phyloP scores from a whole-genome alignment of 2,329 filamentous ascomycete species.

The Pseudophaeomoniella oleicola region DNA sequence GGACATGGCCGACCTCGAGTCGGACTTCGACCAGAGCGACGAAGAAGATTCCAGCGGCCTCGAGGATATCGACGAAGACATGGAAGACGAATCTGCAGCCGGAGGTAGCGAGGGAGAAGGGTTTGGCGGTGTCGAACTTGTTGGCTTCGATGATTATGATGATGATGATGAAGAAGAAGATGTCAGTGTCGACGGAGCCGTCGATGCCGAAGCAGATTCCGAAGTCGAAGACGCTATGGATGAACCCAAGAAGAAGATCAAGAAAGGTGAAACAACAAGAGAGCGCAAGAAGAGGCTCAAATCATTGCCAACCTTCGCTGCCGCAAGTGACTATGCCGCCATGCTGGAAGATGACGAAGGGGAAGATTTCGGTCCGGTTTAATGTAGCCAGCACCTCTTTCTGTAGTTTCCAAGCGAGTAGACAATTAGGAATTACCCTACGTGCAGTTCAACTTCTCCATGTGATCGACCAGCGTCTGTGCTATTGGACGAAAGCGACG shows the following conservation, averaged over 20 bases:
- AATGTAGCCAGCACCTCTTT: too few species aligned
- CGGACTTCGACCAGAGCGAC: constrained; percentile 27
- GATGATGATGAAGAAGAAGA: constrained; percentile 39
- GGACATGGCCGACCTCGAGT: constrained; percentile 40
- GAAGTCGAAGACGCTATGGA: constrained; percentile 5
- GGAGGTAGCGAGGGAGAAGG: constrained; percentile 30
- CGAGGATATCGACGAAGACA: constrained; percentile 24
- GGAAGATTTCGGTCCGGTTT: constrained; percentile 11
- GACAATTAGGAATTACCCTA: too few species aligned
- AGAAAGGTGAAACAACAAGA: constrained; percentile 19
- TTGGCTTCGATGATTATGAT: constrained; percentile 28
- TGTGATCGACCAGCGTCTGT: too few species aligned
- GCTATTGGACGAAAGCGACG: too few species aligned
- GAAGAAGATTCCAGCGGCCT: constrained; percentile 27
- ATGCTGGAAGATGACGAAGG: constrained; percentile 62
- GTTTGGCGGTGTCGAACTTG: constrained; percentile 32
- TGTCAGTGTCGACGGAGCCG: constrained; percentile 33
- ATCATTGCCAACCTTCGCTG: constrained; percentile 82
- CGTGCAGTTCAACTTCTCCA: too few species aligned
- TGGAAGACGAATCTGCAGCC: constrained; percentile 20
- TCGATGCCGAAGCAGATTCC: constrained; percentile 9
- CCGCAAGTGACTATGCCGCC: constrained; percentile 82
- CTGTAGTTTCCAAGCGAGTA: too few species aligned
- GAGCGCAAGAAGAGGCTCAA: constrained; percentile 62
- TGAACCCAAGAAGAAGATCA: constrained; percentile 1